Percentiles rank a stretch among this genome's conserved stretches.
These are phyloP conservation scores for Yamadazyma triangularis DNA, from an alignment of 1,139 yeast species.

Conservation along the genomic window DNA sequence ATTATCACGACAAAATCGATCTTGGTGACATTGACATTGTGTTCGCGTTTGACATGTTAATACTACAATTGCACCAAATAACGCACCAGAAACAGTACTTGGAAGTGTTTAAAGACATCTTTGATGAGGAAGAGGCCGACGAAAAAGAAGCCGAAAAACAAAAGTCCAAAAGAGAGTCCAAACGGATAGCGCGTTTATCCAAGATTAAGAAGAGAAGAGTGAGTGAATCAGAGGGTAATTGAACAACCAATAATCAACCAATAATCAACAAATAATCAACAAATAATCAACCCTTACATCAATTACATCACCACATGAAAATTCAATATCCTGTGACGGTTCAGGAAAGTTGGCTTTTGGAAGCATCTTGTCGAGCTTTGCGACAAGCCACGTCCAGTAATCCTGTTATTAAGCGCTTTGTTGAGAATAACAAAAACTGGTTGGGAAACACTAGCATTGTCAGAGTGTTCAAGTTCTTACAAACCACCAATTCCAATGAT, in stretches of 20 bases:
- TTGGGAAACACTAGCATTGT: conserved; percentile 19
- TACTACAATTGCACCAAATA: conserved; percentile 20
- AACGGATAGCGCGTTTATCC: conserved; percentile 27
- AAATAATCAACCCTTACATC: too few species aligned
- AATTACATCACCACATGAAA: too few species aligned
- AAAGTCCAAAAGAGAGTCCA: conserved; percentile 32
- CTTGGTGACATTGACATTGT: conserved; percentile 32
- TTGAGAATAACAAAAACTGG: conserved; percentile 6
- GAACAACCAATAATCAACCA: too few species aligned
- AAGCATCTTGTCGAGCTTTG: too few species aligned
- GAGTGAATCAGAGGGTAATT: too few species aligned
- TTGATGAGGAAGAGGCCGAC: conserved; percentile 15
- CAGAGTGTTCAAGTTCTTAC: conserved; percentile 23
- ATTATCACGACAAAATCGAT: conserved; percentile 4
- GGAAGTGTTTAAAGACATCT: conserved; percentile 11
- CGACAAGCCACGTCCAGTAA: too few species aligned
- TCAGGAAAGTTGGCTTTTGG: conserved; percentile 22
- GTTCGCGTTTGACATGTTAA: conserved; percentile 42
- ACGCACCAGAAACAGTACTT: conserved; percentile 14
- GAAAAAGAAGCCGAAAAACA: conserved; percentile 21
- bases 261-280: too few species aligned
- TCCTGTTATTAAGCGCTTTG: conserved; percentile 15
- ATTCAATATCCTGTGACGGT: conserved; percentile 17
- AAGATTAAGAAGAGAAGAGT: conserved; percentile 9
- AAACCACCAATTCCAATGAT: conserved; percentile 15